Evolutionary conservation across 495 filamentous ascomycete species (phyloP), one percentile per base, ranked within the genome.

Genomic region (Cenococcum geophilum): DNA sequence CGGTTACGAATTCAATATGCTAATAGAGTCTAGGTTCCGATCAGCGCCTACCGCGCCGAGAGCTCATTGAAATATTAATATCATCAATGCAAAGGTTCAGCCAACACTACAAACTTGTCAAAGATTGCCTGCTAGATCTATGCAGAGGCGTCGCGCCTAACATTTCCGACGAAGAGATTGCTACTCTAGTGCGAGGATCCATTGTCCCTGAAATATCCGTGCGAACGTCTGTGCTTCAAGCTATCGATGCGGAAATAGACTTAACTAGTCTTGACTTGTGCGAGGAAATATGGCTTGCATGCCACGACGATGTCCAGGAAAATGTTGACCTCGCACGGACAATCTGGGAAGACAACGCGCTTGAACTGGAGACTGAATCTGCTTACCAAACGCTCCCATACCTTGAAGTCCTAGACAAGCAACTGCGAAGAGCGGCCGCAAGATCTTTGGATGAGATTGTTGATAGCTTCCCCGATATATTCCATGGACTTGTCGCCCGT

Each of bases 311-410:
- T 59, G 82, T 88, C 0, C 84, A 90, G 12, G 93, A 97, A 68
- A 97, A 97, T 66, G 80, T 78, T 5, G 89, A 95, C 40, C 77
- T 96, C 32, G 92, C 87, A 1, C 81, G 80, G 27, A 83, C 88
- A 0, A 97, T 97, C 37, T 97, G 95, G 93, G 89, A 96, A 71
- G 92, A 95, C 62, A 96, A 92, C 70, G 87, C 81, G 0, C 83
- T 98, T 51, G 76, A 91, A 63, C 73, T 88, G n/a, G 79, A 85
- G 55, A 78, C 86, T 4, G 74, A 84, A 3, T 78, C 89, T 1
- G 82, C 81, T 49, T 71, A 75, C 52, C 79, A 77, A 59, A 84
- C 91, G 65, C 77, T 93, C 52, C 86, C 86, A 0, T 97, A 96
- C 64, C 76, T 97, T 32, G 82, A 88, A 59, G 86, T 82, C 57